Percentiles rank a stretch among this genome's conserved stretches.
Conservation (phyloP, 768 basidiomycete genomes). For the Psilocybe cubensis region DNA sequence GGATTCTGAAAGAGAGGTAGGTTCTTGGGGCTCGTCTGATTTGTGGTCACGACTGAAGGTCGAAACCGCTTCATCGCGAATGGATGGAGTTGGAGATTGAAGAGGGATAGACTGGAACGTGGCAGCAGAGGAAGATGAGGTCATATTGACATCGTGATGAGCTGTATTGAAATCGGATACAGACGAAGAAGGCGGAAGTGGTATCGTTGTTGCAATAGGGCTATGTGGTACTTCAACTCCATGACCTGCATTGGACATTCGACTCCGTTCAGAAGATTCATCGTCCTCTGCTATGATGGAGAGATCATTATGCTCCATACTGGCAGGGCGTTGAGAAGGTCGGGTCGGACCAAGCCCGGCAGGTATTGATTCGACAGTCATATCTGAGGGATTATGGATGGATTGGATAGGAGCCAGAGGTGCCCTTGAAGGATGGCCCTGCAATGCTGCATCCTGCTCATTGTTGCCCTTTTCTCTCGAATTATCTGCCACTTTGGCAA, state of each 20-base stretch:
- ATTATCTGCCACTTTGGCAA: conserved; percentile 27
- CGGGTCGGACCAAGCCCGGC: background rate
- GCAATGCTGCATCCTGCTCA: background rate
- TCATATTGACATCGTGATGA: conserved; percentile 8
- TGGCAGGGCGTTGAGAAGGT: background rate
- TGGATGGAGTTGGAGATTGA: conserved; percentile 31
- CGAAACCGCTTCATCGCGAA: background rate
- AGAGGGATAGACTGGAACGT: conserved; percentile 43
- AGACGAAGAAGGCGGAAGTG: background rate
- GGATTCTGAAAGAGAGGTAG: background rate
- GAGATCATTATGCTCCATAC: conserved; percentile 46
- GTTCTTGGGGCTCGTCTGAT: background rate
- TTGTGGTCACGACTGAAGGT: background rate
- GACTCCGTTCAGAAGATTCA: conserved; percentile 51
- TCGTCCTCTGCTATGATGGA: conserved; percentile 79
- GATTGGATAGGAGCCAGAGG: conserved; percentile 19
- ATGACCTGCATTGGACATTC: conserved; percentile 21
- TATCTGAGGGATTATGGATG: background rate
- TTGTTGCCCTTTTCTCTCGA: background rate
- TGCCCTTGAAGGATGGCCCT: background rate
- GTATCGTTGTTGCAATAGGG: background rate
- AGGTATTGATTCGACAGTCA: background rate
- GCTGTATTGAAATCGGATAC: background rate
- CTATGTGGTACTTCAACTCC: background rate
- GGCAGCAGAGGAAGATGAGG: conserved; percentile 35